Conservation (phyloP, 768 basidiomycete genomes). For the Agaricus subrufescens region DNA sequence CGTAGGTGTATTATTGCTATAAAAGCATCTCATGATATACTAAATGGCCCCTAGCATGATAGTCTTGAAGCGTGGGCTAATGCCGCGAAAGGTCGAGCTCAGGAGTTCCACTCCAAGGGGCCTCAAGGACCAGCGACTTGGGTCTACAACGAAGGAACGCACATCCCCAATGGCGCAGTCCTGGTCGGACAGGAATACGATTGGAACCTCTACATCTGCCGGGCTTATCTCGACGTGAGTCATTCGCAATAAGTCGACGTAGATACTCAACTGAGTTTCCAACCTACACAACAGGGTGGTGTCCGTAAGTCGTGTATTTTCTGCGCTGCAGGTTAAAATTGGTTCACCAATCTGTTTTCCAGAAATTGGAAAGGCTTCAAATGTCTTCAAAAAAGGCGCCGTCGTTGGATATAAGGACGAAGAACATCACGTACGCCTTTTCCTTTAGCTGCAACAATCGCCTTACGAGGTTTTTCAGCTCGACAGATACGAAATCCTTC, state of each 20-base stretch:
- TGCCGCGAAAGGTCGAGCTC: slow-evolving; percentile 50
- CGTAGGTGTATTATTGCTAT: slow-evolving; percentile 24
- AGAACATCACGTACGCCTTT: slow-evolving; percentile 47
- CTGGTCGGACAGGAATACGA: slow-evolving; percentile 50
- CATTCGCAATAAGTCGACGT: not conserved
- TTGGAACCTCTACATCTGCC: slow-evolving; percentile 50
- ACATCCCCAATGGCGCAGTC: slow-evolving; percentile 57
- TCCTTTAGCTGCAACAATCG: not conserved
- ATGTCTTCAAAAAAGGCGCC: slow-evolving; percentile 53
- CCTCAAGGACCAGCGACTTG: slow-evolving; percentile 51
- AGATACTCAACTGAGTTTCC: not conserved
- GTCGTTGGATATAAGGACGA: slow-evolving; percentile 58
- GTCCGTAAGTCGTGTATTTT: slow-evolving; percentile 37
- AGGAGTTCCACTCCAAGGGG: slow-evolving; percentile 38
- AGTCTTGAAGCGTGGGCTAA: slow-evolving; percentile 49
- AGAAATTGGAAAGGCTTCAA: slow-evolving; percentile 68
- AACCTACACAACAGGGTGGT: slow-evolving; percentile 36
- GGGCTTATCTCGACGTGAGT: slow-evolving; percentile 55
- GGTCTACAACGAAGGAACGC: slow-evolving; percentile 54
- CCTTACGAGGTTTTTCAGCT: slow-evolving; percentile 30
- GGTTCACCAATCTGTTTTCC: not conserved
- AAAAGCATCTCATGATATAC: too few relatives aligned
- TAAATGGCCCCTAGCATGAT: slow-evolving; percentile 34
- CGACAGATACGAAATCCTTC: slow-evolving; percentile 63
- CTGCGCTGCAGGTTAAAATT: not conserved